A percentile compares a stretch with the other conserved stretches of the same genome.
phyloP scores from a whole-genome alignment of 2,329 filamentous ascomycete species.

The Ambrosiella beaveri region DNA sequence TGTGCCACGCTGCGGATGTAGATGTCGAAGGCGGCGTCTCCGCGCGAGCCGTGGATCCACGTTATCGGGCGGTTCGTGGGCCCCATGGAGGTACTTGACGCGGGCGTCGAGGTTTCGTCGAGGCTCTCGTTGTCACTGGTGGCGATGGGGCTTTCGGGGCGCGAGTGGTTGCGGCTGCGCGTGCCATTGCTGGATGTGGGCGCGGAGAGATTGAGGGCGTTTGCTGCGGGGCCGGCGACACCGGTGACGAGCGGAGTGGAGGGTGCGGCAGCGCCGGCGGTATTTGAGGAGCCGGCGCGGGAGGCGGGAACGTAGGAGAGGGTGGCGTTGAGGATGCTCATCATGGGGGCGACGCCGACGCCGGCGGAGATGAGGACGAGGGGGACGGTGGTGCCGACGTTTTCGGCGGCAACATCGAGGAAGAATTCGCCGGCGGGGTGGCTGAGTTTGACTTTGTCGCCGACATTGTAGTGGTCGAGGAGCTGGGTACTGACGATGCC shows the following conservation, averaged over 20 bases:
- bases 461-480: constrained; percentile 29
- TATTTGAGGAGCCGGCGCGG: not conserved
- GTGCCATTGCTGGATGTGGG: not conserved
- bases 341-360: constrained; percentile 49
- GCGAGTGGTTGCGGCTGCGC: not conserved
- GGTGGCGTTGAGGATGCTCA: constrained; percentile 45
- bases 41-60: constrained; percentile 40
- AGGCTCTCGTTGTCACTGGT: not conserved
- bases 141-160: not conserved
- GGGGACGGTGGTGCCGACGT: constrained; percentile 28
- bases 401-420: constrained; percentile 29
- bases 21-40: constrained; percentile 36
- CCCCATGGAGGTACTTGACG: not conserved
- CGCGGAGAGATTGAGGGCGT: not conserved
- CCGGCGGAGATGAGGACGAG: constrained; percentile 51
- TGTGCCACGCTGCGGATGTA: constrained; percentile 28
- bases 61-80: constrained; percentile 29
- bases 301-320: constrained; percentile 13
- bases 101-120: not conserved
- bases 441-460: constrained; percentile 37
- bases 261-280: not conserved
- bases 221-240: not conserved
- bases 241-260: not conserved
- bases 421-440: constrained; percentile 45
- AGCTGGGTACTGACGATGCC: constrained; percentile 38